Evolutionary conservation across 2,329 filamentous ascomycete species (phyloP), one percentile per base, ranked within the genome.

Genomic region (Monilinia fructigena): DNA sequence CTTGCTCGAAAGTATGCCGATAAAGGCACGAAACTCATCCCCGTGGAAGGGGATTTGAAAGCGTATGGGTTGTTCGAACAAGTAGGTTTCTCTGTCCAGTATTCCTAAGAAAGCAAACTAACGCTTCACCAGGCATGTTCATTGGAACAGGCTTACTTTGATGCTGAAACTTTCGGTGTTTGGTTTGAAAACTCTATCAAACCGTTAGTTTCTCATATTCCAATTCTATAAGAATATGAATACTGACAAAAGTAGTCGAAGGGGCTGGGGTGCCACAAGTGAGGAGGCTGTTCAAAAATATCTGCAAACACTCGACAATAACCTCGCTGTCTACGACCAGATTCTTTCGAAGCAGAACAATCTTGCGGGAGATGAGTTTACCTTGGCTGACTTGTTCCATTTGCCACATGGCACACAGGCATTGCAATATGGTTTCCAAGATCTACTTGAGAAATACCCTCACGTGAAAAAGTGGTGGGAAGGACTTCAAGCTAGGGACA

Each of bases 1-100:
- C 66, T 74, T 42, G 72, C 69, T 23, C 67, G 59, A 68, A 78
- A 75, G 68, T 78, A 77, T 56, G 69, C 74, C 50, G 70, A 70
- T 66, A 65, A 74, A 66, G 70, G 74, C 55, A 68, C 71, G 40
- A 66, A 71, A 53, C 58, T 72, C 65, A 67, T 76, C 40, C 72
- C 73, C 59, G 70, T 69, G 55, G 70, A 66, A 3, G 62, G 45
- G 4, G 70, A 75, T 56, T 28, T 74, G 5, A 73, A 73, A 42
- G 70, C 11, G 26, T 75, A 73, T 66, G 73, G 54, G 4, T 54
- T 68, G 31, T 72, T 73, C 31, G 62, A 65, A 65, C 62, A 65
- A 55, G 62, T 59, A 59, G 38, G 53, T 38, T 35, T 14, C 3
- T n/a, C 45, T 35, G 16, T 11, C 6, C 5, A 26, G 6, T 35